Evolutionary conservation across 1,284 basidiomycete species (phyloP), one percentile per base, ranked within the genome.

Genomic region (Rhodotorula sp.): DNA sequence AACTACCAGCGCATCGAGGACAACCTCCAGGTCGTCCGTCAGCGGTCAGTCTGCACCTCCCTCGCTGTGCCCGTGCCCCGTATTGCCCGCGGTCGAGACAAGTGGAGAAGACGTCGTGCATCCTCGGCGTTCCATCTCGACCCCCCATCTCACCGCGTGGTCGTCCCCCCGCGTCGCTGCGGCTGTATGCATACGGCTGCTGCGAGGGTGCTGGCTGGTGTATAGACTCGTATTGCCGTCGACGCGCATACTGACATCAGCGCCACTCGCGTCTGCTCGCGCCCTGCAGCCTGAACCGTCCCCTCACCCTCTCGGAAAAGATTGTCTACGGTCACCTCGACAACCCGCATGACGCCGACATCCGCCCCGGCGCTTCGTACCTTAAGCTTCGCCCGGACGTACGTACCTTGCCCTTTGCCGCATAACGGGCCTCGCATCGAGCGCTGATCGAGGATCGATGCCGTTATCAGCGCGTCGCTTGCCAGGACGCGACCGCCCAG

Each of bases 241-340:
- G 12, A 37, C 55, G n/a, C 22, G 44, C 56, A n/a, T 20, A 8
- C 15, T 44, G 5, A 17, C 20, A 44, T 44, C 22, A n/a, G 20
- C 29, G 22, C 55, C 7, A 14, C 48, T 24, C 44, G 14, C 29
- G 20, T n/a, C 44, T 20, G 3, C 48, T 49, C 48, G 20, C 48
- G 20, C 48, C 2, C 24, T n/a, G 33, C 77, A 96, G 94, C 80
- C 86, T 98, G 77, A 88, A 91, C 80, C 91, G 93, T 57, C 95
- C 95, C 57, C 84, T 99, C 82, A 97, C 96, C 30, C 84, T 98
- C 76, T 95, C 95, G 66, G 96, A 99, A 84, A 99, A 99, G 88
- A 91, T 98, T 79, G 86, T 99, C 58, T 99, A 99, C 82, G 93
- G 96, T 75, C 96, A 99, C 84, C 87, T 99, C 78, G 93, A 96